Base-by-base conservation (phyloP, 345 rosid genomes). In the Gossypium raimondii region DNA sequence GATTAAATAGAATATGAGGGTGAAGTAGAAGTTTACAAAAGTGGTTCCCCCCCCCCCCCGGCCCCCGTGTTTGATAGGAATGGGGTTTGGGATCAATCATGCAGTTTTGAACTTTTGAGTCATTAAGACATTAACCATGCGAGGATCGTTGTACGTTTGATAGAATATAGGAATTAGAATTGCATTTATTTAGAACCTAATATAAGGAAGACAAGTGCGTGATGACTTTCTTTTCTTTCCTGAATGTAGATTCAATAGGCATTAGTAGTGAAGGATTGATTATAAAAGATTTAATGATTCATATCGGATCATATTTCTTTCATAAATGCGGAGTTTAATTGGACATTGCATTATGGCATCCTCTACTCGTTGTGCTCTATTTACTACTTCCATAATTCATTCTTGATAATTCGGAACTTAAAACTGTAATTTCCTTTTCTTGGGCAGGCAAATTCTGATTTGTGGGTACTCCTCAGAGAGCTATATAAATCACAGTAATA, bases 401-500 rank as follows among this genome's bases (percentile, higher is more conserved):
- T 56, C 9, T 56, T 56, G 20, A 65, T 65, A 44, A 65, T 65
- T 44, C 20, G 17, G 55, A 47, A 6, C 59, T 44, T 73, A 62
- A 62, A 52, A 73, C 65, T 18, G 20, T 45, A 16, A 48, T 56
- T 18, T 62, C 41, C 45, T 52, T 55, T 20, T 53, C 76, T 11
- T 77, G 58, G 74, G 80, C 84, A 85, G 87, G 77, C 81, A 62
- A 70, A 55, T 78, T 73, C 58, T 24, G 74, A 7, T 47, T 67
- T 45, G 55, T 50, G 10, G 57, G 51, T 29, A 61, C 34, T 51
- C 75, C 56, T 52, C 25, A 45, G 63, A 79, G 68, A 80, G 75
- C 69, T 59, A 18, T 16, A 79, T 60, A 72, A 63, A 67, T 76
- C 60, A 66, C 75, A 45, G 27, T 27, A 34, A 11, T 71, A 11